These are phyloP conservation scores for Medicago ruthenica DNA, from an alignment of 306 rosid genomes.

Conservation along the genomic window DNA sequence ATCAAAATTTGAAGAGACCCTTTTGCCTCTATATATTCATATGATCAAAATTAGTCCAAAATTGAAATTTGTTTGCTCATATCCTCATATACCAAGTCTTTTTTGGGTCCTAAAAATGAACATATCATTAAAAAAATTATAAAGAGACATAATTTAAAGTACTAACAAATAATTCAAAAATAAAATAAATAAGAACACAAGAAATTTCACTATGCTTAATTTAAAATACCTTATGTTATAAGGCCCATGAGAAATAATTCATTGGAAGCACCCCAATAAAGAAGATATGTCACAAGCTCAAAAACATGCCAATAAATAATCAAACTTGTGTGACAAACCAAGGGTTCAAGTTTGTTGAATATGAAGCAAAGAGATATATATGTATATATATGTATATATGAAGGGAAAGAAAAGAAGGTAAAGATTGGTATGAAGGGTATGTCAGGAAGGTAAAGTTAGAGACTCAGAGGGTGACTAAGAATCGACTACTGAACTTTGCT, in stretches of 20 bases:
- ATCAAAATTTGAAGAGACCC: slow-evolving; percentile 9
- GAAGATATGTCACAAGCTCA: background rate
- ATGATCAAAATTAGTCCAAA: slow-evolving; percentile 40
- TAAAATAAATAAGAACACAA: too few species aligned
- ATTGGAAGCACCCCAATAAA: background rate
- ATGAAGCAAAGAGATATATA: slow-evolving; percentile 32
- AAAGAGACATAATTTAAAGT: background rate
- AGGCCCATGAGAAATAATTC: slow-evolving; percentile 32
- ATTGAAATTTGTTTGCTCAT: slow-evolving; percentile 4
- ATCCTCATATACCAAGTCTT: slow-evolving; percentile 43
- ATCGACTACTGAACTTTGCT: slow-evolving; percentile 60
- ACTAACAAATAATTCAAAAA: slow-evolving; percentile 21
- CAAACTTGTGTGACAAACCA: slow-evolving; percentile 29
- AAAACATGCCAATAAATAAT: slow-evolving; percentile 31
- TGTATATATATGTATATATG: too few species aligned
- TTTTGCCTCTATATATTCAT: slow-evolving; percentile 40
- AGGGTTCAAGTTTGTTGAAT: slow-evolving; percentile 29
- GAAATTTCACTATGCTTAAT: slow-evolving; percentile 32
- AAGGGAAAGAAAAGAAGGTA: slow-evolving; percentile 43
- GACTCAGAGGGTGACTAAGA: slow-evolving; percentile 81
- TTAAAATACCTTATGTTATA: slow-evolving; percentile 44
- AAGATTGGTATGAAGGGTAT: slow-evolving; percentile 56
- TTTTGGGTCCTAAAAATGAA: slow-evolving; percentile 22
- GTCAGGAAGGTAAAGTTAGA: slow-evolving; percentile 80
- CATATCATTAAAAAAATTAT: slow-evolving; percentile 30